phyloP scores from a whole-genome alignment of 495 filamentous ascomycete genomes.

The Penicillium silybi region DNA sequence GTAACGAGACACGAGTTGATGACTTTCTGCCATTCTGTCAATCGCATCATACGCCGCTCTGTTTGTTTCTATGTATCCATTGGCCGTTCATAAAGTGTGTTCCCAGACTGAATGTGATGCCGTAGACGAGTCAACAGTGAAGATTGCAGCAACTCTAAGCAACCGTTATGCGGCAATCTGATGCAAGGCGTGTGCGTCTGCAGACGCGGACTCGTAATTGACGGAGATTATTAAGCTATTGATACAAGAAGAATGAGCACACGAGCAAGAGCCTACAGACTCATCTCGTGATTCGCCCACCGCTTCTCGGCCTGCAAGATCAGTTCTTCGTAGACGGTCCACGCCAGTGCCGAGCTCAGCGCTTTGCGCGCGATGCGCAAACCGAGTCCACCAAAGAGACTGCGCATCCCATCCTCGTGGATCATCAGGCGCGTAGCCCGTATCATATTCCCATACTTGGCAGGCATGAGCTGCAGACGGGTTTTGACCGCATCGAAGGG shows the following conservation, averaged over 20 bases:
- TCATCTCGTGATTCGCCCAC: constrained; percentile 42
- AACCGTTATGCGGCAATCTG: not conserved
- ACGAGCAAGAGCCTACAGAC: constrained; percentile 9
- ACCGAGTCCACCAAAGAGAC: constrained; percentile 82
- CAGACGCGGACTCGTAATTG: constrained; percentile 6
- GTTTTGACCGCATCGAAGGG: constrained; percentile 98
- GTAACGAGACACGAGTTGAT: constrained; percentile 29
- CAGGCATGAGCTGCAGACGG: constrained; percentile 83
- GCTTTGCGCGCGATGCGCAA: constrained; percentile 90
- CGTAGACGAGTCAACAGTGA: not conserved
- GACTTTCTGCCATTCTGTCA: constrained; percentile 12
- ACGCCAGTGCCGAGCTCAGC: constrained; percentile 83
- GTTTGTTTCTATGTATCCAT: constrained; percentile 13
- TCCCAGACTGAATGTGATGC: not conserved
- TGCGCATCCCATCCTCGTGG: constrained; percentile 71
- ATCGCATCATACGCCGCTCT: constrained; percentile 2
- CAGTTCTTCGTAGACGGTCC: constrained; percentile 95
- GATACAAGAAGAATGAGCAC: constrained; percentile 14
- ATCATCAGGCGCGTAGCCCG: constrained; percentile 73
- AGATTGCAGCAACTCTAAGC: constrained; percentile 4
- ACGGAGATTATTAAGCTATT: constrained; percentile 11
- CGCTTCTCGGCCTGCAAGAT: constrained; percentile 69
- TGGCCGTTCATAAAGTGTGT: not conserved
- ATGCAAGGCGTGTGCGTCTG: constrained; percentile 12
- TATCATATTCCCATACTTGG: constrained; percentile 79